Evolutionary conservation across 2,329 filamentous ascomycete genomes (phyloP).

Genomic region (Epichloe bromicola): DNA sequence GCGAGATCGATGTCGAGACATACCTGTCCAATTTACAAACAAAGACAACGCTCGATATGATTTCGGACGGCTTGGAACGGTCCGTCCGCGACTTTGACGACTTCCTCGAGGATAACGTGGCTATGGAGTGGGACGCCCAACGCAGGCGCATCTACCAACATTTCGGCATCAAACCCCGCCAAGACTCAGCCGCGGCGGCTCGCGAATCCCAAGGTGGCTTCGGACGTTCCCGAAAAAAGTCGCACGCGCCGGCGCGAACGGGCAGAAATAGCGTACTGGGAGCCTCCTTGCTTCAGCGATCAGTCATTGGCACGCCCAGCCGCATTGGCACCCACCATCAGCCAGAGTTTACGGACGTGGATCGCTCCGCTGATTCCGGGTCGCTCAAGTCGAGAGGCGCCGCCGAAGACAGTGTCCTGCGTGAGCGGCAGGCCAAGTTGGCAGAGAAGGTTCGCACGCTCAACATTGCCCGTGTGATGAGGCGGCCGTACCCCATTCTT

Average conservation of each 20-base stretch:
- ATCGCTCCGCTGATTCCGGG: conserved; percentile 39
- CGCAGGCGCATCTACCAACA: conserved; percentile 89
- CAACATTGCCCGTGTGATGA: conserved; percentile 58
- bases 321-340: conserved; percentile 48
- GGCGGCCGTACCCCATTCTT: conserved; percentile 58
- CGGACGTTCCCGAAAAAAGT: conserved; percentile 42
- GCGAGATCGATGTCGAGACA: conserved; percentile 57
- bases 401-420: conserved; percentile 59
- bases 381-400: conserved; percentile 30
- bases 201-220: conserved; percentile 43
- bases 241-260: conserved; percentile 31
- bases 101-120: conserved; percentile 88
- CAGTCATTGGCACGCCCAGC: conserved; percentile 73
- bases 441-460: conserved; percentile 67
- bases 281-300: conserved; percentile 60
- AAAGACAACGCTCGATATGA: conserved; percentile 83
- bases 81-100: conserved; percentile 85
- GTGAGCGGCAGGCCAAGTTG: conserved; percentile 75
- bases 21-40: conserved; percentile 80
- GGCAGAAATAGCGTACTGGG: conserved; percentile 39
- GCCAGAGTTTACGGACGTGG: conserved; percentile 55
- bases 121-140: conserved; percentile 92
- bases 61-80: conserved; percentile 78
- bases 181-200: conserved; percentile 28
- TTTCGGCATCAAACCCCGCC: conserved; percentile 66